Evolutionary conservation across 495 filamentous ascomycete genomes (phyloP).

Genomic region (Annulohypoxylon moriforme): DNA sequence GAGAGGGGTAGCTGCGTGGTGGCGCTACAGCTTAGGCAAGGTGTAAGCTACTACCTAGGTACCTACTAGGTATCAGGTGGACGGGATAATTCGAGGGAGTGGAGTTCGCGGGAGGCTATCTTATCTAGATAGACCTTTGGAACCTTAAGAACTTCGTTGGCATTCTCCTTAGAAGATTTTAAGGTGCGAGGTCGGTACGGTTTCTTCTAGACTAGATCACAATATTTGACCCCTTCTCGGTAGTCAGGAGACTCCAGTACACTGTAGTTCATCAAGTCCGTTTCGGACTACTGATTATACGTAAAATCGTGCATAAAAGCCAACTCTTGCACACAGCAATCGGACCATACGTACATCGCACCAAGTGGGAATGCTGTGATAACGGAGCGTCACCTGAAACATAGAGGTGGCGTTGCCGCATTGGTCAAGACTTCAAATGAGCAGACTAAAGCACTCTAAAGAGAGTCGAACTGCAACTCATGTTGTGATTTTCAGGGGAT

Average conservation of each 20-base stretch:
- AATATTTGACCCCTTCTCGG: not conserved
- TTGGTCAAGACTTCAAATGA: not conserved
- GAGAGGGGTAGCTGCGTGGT: too few species aligned
- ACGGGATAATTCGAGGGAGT: too few species aligned
- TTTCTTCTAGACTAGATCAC: not conserved
- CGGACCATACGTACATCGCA: not conserved
- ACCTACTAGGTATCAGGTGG: too few species aligned
- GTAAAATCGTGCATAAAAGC: not conserved
- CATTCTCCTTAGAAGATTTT: not conserved
- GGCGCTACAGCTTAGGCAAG: too few species aligned
- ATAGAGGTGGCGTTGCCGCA: not conserved
- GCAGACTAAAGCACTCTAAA: not conserved
- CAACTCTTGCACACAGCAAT: not conserved
- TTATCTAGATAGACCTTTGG: too few species aligned
- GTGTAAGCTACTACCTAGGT: too few species aligned
- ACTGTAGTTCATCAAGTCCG: not conserved
- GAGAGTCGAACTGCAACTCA: not conserved
- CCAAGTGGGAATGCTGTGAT: conserved; percentile 1
- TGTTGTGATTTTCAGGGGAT: not conserved
- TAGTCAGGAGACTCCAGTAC: not conserved
- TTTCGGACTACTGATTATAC: not conserved
- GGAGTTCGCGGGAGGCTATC: too few species aligned
- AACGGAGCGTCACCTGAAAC: conserved; percentile 1
- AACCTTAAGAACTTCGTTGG: not conserved
- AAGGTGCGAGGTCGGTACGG: not conserved